These are phyloP conservation scores for Citrus glauca DNA, from an alignment of 345 rosid species.

Conservation along the genomic window DNA sequence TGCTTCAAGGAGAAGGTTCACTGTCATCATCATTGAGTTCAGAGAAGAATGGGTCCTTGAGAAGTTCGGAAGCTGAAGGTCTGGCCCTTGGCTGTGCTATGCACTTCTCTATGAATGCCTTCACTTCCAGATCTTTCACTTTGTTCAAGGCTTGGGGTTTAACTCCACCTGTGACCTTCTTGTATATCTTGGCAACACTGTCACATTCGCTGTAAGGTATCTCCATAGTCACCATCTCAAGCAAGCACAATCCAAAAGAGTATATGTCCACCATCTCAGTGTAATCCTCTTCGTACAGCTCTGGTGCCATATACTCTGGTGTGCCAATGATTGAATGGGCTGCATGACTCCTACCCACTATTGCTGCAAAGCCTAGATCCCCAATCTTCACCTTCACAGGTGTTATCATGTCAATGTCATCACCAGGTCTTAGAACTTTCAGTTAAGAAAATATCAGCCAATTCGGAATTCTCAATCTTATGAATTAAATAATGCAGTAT, in stretches of 20 bases:
- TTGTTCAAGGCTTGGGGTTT: slow-evolving; percentile 48
- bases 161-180: slow-evolving; percentile 54
- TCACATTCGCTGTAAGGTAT: slow-evolving; percentile 69
- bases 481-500: neutral
- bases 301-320: slow-evolving; percentile 74
- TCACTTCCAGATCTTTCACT: slow-evolving; percentile 48
- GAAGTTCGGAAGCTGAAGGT: slow-evolving; percentile 65
- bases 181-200: slow-evolving; percentile 68
- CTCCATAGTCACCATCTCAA: slow-evolving; percentile 68
- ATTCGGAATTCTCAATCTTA: neutral
- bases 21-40: slow-evolving; percentile 35
- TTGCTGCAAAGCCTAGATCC: slow-evolving; percentile 68
- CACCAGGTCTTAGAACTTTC: neutral
- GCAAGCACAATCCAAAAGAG: slow-evolving; percentile 65
- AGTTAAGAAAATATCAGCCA: neutral
- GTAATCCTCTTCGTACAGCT: slow-evolving; percentile 70
- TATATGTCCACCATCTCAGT: slow-evolving; percentile 67
- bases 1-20: slow-evolving; percentile 20
- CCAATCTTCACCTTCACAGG: slow-evolving; percentile 56
- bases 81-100: slow-evolving; percentile 54
- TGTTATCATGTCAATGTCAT: neutral
- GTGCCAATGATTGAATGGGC: slow-evolving; percentile 67
- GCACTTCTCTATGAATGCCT: slow-evolving; percentile 61
- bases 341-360: slow-evolving; percentile 55
- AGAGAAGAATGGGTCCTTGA: slow-evolving; percentile 57